Percentiles rank a stretch among this genome's conserved stretches.
phyloP scores from a whole-genome alignment of 352 stramenopile species.

The Phytophthora uliginosa region DNA sequence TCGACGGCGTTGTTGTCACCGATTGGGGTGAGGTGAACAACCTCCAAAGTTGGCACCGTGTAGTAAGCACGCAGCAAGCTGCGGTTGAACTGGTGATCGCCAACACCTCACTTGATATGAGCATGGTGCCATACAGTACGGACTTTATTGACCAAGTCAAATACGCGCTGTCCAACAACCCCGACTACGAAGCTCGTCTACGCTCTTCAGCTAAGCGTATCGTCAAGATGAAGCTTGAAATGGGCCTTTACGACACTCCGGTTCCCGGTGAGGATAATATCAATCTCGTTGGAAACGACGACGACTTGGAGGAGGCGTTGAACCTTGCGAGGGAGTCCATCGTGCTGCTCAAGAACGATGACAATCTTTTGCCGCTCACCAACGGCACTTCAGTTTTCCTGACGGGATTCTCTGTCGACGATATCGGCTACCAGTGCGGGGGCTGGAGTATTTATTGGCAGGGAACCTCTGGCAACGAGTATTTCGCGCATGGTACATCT shows the following conservation, averaged over 20 bases:
- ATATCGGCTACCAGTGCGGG: slow-evolving; percentile 71
- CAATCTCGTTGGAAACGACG: slow-evolving; percentile 43
- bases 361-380: slow-evolving; percentile 52
- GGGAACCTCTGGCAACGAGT: slow-evolving; percentile 72
- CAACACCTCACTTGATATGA: slow-evolving; percentile 90
- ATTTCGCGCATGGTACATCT: slow-evolving; percentile 47
- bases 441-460: slow-evolving; percentile 90
- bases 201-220: slow-evolving; percentile 61
- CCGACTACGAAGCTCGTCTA: slow-evolving; percentile 46
- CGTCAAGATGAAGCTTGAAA: slow-evolving; percentile 72
- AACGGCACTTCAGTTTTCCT: slow-evolving; percentile 55
- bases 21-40: slow-evolving; percentile 94
- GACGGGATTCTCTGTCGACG: slow-evolving; percentile 61
- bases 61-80: slow-evolving; percentile 44
- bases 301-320: slow-evolving; percentile 59
- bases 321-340: slow-evolving; percentile 77
- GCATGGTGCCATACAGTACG: slow-evolving; percentile 68
- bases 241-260: slow-evolving; percentile 68
- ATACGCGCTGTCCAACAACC: slow-evolving; percentile 39
- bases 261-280: slow-evolving; percentile 56
- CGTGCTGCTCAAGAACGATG: slow-evolving; percentile 81
- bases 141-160: slow-evolving; percentile 59
- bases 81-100: slow-evolving; percentile 66
- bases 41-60: slow-evolving; percentile 59
- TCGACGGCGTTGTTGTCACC: slow-evolving; percentile 88